Evolutionary conservation across 805 yeast species (phyloP).

Genomic region (Scheffersomyces stipitis): DNA sequence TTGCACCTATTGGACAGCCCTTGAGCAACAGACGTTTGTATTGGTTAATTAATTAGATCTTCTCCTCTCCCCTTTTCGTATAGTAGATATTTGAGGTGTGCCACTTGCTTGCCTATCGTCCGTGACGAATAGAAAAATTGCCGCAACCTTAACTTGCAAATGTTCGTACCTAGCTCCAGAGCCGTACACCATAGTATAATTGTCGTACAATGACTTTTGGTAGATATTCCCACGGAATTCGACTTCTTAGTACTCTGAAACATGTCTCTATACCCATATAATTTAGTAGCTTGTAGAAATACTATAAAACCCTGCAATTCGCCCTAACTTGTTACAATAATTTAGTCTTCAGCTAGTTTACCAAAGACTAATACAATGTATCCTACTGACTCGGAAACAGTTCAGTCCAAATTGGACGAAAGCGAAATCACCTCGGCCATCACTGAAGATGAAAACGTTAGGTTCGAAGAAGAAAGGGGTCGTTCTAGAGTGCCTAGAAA

Average conservation of each 20-base stretch:
- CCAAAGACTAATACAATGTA: slow-evolving; percentile 2
- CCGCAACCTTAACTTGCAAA: neutral
- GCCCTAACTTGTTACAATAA: neutral
- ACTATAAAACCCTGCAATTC: neutral
- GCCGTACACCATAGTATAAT: no score
- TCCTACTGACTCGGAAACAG: slow-evolving; percentile 4
- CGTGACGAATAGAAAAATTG: neutral
- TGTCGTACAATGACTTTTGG: no score
- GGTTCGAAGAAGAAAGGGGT: neutral
- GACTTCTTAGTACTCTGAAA: neutral
- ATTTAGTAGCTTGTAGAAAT: neutral
- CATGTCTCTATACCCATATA: neutral
- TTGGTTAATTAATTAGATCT: neutral
- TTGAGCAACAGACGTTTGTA: no score
- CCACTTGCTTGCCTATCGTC: neutral
- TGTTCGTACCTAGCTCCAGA: neutral
- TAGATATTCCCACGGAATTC: neutral
- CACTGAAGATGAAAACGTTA: slow-evolving; percentile 3
- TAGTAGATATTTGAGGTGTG: neutral
- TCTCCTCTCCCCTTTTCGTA: neutral
- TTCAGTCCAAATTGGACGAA: slow-evolving; percentile 4
- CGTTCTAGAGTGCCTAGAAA: no score
- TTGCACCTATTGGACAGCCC: neutral
- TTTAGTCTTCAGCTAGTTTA: neutral
- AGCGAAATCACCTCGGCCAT: slow-evolving; percentile 1